Percentiles rank a stretch among this genome's conserved stretches.
Evolutionary conservation across 1,284 basidiomycete genomes (phyloP).

Genomic region (Fereydounia khargensis): DNA sequence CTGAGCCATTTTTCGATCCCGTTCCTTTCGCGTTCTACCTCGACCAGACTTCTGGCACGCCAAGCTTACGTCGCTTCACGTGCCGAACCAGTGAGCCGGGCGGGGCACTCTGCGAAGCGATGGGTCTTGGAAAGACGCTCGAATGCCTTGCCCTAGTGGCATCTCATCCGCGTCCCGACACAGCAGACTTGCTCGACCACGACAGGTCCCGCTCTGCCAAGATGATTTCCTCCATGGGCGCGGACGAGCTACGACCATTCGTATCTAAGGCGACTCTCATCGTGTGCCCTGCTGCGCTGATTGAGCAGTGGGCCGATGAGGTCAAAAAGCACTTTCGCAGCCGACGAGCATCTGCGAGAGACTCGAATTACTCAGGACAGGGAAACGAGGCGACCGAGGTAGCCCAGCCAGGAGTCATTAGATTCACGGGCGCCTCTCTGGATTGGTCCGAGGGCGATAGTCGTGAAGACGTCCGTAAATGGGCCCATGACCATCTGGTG

Average conservation of each 20-base stretch:
- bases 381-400: not conserved
- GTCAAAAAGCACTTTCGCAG: slow-evolving; percentile 34
- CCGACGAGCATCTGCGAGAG: not conserved
- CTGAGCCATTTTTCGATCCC: slow-evolving; percentile 28
- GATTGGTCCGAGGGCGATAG: slow-evolving; percentile 9
- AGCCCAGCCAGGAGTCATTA: slow-evolving; percentile 17
- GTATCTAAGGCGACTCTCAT: slow-evolving; percentile 30
- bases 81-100: slow-evolving; percentile 29
- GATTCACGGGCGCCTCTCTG: slow-evolving; percentile 20
- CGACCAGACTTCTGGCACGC: slow-evolving; percentile 29
- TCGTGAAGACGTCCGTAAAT: slow-evolving; percentile 7
- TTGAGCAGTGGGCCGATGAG: slow-evolving; percentile 41
- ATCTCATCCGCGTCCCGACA: slow-evolving; percentile 18
- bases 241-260: slow-evolving; percentile 10
- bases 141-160: slow-evolving; percentile 32
- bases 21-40: slow-evolving; percentile 17
- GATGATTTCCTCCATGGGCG: slow-evolving; percentile 14
- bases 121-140: slow-evolving; percentile 41
- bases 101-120: slow-evolving; percentile 39
- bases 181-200: slow-evolving; percentile 11
- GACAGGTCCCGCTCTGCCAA: slow-evolving; percentile 27
- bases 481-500: slow-evolving; percentile 8
- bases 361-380: slow-evolving; percentile 1
- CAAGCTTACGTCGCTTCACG: slow-evolving; percentile 21
- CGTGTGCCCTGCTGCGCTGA: slow-evolving; percentile 32